Percentiles rank a stretch among this genome's conserved stretches.
Evolutionary conservation across 2,329 filamentous ascomycete species (phyloP).

Genomic region (Remersonia thermophila): DNA sequence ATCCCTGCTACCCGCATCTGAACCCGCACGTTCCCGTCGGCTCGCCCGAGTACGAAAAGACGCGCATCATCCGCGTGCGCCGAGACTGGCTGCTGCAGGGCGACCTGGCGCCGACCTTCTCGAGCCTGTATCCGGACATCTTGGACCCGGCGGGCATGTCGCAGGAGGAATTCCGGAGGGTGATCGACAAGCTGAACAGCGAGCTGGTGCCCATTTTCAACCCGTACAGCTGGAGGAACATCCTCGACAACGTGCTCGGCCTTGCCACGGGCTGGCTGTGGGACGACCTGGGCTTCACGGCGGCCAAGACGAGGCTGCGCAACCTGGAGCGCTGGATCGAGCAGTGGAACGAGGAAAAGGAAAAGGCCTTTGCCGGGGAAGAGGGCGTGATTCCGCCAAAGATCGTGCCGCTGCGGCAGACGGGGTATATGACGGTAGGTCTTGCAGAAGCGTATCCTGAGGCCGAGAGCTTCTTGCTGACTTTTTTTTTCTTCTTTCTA

Average conservation of each 20-base stretch:
- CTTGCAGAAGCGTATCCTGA: too few species aligned
- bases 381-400: slow-evolving; percentile 47
- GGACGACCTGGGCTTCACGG: slow-evolving; percentile 76
- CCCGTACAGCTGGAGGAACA: slow-evolving; percentile 64
- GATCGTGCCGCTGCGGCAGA: slow-evolving; percentile 66
- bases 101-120: slow-evolving; percentile 85
- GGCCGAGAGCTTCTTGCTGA: slow-evolving; percentile 16
- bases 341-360: slow-evolving; percentile 68
- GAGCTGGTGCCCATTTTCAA: slow-evolving; percentile 67
- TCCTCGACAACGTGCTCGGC: slow-evolving; percentile 68
- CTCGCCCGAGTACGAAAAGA: slow-evolving; percentile 62
- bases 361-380: slow-evolving; percentile 39
- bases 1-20: slow-evolving; percentile 87
- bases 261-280: slow-evolving; percentile 84
- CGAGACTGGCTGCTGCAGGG: slow-evolving; percentile 85
- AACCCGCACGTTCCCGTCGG: slow-evolving; percentile 79
- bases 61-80: slow-evolving; percentile 80
- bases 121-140: slow-evolving; percentile 92
- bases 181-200: slow-evolving; percentile 73
- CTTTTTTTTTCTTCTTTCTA: too few species aligned
- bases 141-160: slow-evolving; percentile 70
- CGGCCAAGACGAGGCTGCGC: slow-evolving; percentile 58
- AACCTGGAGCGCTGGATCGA: slow-evolving; percentile 72
- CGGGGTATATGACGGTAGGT: slow-evolving; percentile 74
- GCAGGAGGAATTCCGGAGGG: slow-evolving; percentile 72